These are phyloP conservation scores for Fusarium oligoseptatum DNA, from an alignment of 2,329 filamentous ascomycete genomes.

Conservation along the genomic window DNA sequence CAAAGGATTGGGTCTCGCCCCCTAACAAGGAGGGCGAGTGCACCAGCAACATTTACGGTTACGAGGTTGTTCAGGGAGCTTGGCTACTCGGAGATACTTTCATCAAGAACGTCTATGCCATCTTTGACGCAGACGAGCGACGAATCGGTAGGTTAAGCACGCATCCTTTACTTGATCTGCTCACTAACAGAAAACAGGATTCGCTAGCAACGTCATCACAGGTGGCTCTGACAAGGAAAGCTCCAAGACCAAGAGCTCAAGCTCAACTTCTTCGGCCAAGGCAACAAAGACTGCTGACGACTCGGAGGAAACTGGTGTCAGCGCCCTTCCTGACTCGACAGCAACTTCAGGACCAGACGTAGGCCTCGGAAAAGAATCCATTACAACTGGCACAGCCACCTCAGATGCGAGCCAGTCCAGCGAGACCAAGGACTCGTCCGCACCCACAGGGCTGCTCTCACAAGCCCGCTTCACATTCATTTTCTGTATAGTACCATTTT, in stretches of 20 bases:
- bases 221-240: constrained; percentile 13
- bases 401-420: constrained; percentile 29
- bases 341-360: constrained; percentile 32
- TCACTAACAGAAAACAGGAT: constrained; percentile 37
- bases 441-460: constrained; percentile 31
- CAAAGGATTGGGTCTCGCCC: constrained; percentile 77
- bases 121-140: constrained; percentile 81
- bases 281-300: constrained; percentile 32
- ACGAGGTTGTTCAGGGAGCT: constrained; percentile 72
- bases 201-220: constrained; percentile 37
- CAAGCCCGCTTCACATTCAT: constrained; percentile 43
- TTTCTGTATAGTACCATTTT: constrained; percentile 47
- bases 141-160: constrained; percentile 67
- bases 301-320: constrained; percentile 30
- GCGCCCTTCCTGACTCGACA: constrained; percentile 26
- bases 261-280: constrained; percentile 12
- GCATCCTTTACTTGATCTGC: not conserved
- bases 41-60: constrained; percentile 81
- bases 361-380: constrained; percentile 44
- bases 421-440: constrained; percentile 43
- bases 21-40: constrained; percentile 62
- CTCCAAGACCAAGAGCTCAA: constrained; percentile 26
- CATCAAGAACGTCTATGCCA: constrained; percentile 88
- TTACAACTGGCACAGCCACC: constrained; percentile 40
- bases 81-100: constrained; percentile 92